Evolutionary conservation across 2,329 filamentous ascomycete species (phyloP).

Genomic region (Nemania serpens): DNA sequence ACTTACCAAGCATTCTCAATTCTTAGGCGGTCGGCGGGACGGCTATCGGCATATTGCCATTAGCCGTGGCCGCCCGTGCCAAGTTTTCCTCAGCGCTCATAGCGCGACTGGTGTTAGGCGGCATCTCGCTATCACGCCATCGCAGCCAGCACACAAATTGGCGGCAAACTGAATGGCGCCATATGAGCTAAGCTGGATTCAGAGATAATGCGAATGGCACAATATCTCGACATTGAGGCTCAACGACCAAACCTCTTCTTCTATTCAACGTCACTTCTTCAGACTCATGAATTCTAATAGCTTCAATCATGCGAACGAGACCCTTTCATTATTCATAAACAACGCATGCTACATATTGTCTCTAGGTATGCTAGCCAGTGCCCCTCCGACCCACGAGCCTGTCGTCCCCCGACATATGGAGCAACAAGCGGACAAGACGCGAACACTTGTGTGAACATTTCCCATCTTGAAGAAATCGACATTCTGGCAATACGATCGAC

Average conservation of each 20-base stretch:
- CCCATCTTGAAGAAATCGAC: no score
- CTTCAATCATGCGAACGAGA: not conserved
- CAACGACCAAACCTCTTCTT: slow-evolving; percentile 27
- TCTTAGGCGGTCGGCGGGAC: slow-evolving; percentile 17
- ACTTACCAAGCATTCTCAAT: no score
- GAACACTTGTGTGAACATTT: no score
- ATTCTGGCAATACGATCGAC: no score
- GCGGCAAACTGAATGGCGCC: slow-evolving; percentile 35
- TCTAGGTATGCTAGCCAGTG: no score
- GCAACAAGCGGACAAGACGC: no score
- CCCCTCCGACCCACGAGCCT: no score
- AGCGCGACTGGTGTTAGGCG: slow-evolving; percentile 5
- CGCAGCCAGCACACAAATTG: not conserved
- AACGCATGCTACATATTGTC: not conserved
- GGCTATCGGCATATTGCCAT: slow-evolving; percentile 19
- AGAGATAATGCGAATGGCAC: slow-evolving; percentile 27
- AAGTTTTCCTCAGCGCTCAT: not conserved
- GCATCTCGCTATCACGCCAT: slow-evolving; percentile 22
- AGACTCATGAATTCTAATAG: not conserved
- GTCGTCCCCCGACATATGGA: no score
- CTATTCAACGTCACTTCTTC: slow-evolving; percentile 33
- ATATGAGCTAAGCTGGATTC: slow-evolving; percentile 38
- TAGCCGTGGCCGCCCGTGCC: slow-evolving; percentile 8
- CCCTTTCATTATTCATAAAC: not conserved
- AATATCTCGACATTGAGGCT: slow-evolving; percentile 31